Conservation (phyloP, 2,329 filamentous ascomycete genomes). For the Alternaria conjuncta region DNA sequence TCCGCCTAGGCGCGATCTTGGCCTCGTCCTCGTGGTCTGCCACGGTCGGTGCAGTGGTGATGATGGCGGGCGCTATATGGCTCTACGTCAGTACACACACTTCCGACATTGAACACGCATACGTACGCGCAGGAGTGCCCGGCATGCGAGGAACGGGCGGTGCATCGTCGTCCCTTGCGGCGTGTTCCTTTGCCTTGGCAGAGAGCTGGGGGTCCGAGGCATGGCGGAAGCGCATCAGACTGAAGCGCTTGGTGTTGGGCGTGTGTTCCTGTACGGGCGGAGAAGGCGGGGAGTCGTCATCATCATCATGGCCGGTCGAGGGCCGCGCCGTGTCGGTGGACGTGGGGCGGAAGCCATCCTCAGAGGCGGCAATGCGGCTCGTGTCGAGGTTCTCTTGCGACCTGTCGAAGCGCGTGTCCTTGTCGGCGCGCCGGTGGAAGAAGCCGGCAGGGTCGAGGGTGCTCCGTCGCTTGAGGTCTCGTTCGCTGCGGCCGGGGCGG, state of each 20-base stretch:
- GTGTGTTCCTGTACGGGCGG: conserved; percentile 44
- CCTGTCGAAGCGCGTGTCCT: conserved; percentile 26
- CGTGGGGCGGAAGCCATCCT: conserved; percentile 43
- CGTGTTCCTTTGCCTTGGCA: conserved; percentile 73
- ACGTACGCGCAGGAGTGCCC: conserved; percentile 32
- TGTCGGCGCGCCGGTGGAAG: conserved; percentile 46
- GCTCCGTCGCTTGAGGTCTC: conserved; percentile 53
- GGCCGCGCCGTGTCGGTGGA: conserved; percentile 33
- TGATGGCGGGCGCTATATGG: conserved; percentile 68
- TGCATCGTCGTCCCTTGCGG: conserved; percentile 41
- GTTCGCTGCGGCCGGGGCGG: conserved; percentile 48
- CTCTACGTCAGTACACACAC: conserved; percentile 30
- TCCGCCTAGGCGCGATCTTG: conserved; percentile 31
- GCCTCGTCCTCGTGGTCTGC: conserved; percentile 30
- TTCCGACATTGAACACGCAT: neutral
- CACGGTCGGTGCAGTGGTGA: conserved; percentile 87
- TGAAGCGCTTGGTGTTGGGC: conserved; percentile 61
- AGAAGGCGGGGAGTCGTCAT: conserved; percentile 34
- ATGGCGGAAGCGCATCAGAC: conserved; percentile 83
- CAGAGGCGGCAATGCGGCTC: conserved; percentile 38
- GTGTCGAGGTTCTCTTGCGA: conserved; percentile 36
- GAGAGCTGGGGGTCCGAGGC: conserved; percentile 92
- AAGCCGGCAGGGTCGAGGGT: conserved; percentile 50
- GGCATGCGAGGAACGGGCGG: conserved; percentile 45
- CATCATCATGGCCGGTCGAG: conserved; percentile 14